Conservation (phyloP, 106 monocot genomes). For the Vanilla planifolia region DNA sequence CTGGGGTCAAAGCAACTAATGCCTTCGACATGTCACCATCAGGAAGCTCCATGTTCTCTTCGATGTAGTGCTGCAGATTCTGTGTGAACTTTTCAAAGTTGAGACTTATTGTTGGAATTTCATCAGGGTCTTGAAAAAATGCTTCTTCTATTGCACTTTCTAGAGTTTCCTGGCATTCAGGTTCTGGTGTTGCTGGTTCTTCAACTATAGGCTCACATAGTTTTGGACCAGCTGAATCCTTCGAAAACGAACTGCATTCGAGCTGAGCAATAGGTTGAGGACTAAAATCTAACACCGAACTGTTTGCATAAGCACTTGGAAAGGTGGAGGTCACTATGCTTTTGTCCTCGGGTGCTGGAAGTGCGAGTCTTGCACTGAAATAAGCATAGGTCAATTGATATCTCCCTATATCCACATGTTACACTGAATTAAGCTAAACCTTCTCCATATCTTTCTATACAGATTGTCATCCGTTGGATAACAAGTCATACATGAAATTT, state of each 20-base stretch:
- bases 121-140: constrained; percentile 58
- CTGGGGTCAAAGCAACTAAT: constrained; percentile 37
- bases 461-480: neutral
- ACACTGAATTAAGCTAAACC: neutral
- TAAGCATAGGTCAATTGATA: neutral
- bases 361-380: constrained; percentile 22
- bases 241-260: neutral
- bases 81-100: constrained; percentile 52
- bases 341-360: constrained; percentile 21
- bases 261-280: constrained; percentile 1
- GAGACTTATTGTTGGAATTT: constrained; percentile 59
- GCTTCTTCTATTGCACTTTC: constrained; percentile 61
- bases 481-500: neutral
- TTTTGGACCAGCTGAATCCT: neutral
- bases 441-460: neutral
- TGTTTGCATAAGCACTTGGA: neutral
- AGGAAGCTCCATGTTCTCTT: constrained; percentile 35
- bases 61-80: constrained; percentile 48
- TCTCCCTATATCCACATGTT: neutral
- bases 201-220: constrained; percentile 57
- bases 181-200: constrained; percentile 55
- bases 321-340: neutral
- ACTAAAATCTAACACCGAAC: neutral
- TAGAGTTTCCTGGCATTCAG: constrained; percentile 26
- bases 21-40: constrained; percentile 53